phyloP scores from a whole-genome alignment of 306 rosid genomes.

The Lablab purpureus region DNA sequence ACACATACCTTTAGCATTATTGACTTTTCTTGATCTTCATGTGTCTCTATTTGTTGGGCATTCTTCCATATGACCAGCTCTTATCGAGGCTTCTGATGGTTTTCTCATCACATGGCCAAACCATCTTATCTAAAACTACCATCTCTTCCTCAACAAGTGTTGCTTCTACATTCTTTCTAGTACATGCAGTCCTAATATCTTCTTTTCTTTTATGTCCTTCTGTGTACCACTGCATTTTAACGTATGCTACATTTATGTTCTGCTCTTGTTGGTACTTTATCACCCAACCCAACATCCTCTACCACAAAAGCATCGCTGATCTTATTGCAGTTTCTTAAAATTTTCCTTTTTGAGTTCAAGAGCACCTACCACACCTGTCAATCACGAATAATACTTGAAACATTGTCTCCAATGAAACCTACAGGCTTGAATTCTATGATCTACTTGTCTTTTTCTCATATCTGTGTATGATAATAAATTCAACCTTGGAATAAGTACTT shows the following conservation, averaged over 20 bases:
- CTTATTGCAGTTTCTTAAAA: not conserved
- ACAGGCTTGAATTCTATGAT: slow-evolving; percentile 2
- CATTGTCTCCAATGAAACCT: slow-evolving; percentile 20
- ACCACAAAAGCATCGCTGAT: not conserved
- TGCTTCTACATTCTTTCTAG: not conserved
- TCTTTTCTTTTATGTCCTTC: not conserved
- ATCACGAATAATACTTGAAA: slow-evolving; percentile 1
- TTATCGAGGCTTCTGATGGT: not conserved
- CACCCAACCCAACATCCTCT: not conserved
- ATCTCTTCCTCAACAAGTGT: not conserved
- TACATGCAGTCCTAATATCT: not conserved
- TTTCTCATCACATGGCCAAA: not conserved
- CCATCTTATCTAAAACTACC: not conserved
- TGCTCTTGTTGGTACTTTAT: not conserved
- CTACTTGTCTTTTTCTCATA: not conserved
- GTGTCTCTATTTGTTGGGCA: not conserved
- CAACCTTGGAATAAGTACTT: slow-evolving; percentile 3
- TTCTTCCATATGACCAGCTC: slow-evolving; percentile 13
- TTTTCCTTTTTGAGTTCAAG: not conserved
- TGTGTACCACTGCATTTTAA: not conserved
- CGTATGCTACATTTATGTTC: not conserved
- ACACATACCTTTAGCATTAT: not conserved
- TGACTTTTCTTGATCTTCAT: not conserved
- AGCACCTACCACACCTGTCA: not conserved
- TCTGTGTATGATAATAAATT: not conserved